Evolutionary conservation across 192 early-diverging fungal species (phyloP).

Genomic region (Funneliformis geosporum): DNA sequence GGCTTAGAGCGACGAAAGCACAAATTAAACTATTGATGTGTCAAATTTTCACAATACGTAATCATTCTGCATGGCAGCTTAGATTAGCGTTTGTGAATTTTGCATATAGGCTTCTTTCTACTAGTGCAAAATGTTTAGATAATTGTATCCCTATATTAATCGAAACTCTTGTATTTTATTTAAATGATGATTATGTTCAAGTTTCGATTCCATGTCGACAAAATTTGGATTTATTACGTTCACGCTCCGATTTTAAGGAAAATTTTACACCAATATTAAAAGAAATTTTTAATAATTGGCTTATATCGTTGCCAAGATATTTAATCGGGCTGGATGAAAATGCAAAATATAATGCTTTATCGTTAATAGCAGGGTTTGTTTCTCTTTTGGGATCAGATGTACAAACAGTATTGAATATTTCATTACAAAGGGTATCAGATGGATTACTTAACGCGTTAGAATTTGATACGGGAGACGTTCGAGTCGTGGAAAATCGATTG

Average conservation of each 20-base stretch:
- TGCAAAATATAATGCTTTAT: conserved; percentile 38
- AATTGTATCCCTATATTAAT: conserved; percentile 35
- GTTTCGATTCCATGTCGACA: conserved; percentile 35
- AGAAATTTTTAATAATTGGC: conserved; percentile 37
- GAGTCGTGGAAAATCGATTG: conserved; percentile 38
- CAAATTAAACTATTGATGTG: conserved; percentile 33
- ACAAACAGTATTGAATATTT: conserved; percentile 36
- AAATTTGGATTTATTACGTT: conserved; percentile 24
- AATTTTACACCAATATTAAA: conserved; percentile 42
- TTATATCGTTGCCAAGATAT: conserved; percentile 39
- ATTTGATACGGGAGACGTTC: conserved; percentile 36
- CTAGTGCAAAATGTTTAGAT: conserved; percentile 40
- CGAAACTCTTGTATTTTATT: conserved; percentile 42
- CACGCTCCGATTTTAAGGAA: conserved; percentile 10
- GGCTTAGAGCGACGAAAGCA: conserved; percentile 36
- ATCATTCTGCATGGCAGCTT: conserved; percentile 40
- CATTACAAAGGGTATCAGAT: conserved; percentile 34
- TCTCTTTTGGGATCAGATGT: conserved; percentile 35
- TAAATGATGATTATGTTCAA: conserved; percentile 39
- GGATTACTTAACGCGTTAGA: conserved; percentile 44
- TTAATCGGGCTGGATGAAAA: conserved; percentile 39
- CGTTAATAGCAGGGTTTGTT: conserved; percentile 38
- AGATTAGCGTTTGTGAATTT: conserved; percentile 43
- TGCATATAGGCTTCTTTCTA: conserved; percentile 34
- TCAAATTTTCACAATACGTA: conserved; percentile 36